Percentiles rank a stretch among this genome's conserved stretches.
Evolutionary conservation across 805 yeast genomes (phyloP).

Genomic region (Lipomyces chichibuensis): DNA sequence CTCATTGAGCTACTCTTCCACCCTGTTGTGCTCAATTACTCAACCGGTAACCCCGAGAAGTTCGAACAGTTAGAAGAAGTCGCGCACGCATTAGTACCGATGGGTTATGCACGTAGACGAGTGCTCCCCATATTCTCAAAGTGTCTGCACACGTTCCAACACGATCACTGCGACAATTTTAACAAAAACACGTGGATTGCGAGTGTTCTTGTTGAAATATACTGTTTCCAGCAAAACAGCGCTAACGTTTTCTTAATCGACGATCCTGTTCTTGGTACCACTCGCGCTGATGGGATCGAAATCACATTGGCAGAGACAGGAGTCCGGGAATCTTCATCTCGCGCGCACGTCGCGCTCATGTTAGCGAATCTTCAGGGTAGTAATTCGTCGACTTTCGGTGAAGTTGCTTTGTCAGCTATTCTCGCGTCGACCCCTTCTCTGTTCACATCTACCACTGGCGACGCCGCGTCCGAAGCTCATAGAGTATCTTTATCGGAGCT

Average conservation of each 20-base stretch:
- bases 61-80: conserved; percentile 1
- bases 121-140: conserved; percentile 63
- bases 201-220: conserved; percentile 51
- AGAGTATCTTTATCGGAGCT: conserved; percentile 64
- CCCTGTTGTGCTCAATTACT: not conserved
- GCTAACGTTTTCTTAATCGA: conserved; percentile 64
- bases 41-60: not conserved
- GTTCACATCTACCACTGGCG: conserved; percentile 55
- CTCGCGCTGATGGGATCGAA: not conserved
- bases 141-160: conserved; percentile 44
- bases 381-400: not conserved
- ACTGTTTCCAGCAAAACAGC: conserved; percentile 57
- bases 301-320: not conserved
- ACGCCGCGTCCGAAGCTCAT: conserved; percentile 67
- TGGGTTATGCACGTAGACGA: conserved; percentile 61
- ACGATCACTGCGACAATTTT: conserved; percentile 5
- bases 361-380: not conserved
- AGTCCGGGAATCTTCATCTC: not conserved
- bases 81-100: conserved; percentile 38
- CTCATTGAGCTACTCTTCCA: conserved; percentile 20
- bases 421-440: conserved; percentile 39
- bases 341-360: not conserved
- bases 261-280: conserved; percentile 46
- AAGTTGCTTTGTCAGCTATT: not conserved
- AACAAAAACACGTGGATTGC: conserved; percentile 54